Conservation (phyloP, 73 alveolate genomes). For the Blepharisma japonicum region DNA sequence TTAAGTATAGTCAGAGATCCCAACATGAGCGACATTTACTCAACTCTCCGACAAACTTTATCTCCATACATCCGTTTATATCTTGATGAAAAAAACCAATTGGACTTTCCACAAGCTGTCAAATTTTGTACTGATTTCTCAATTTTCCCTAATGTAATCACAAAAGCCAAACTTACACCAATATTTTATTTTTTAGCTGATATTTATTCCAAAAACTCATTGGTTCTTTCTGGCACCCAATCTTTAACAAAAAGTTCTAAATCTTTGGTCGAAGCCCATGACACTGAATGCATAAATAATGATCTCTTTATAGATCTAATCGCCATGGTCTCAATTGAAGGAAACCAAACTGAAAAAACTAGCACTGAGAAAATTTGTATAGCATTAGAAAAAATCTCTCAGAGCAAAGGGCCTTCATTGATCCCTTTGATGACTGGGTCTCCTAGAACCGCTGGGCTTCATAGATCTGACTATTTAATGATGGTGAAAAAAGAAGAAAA, state of each 20-base stretch:
- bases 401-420: slow-evolving; percentile 1
- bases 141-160: slow-evolving; percentile 2
- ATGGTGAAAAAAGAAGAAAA: background rate
- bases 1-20: background rate
- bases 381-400: background rate
- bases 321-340: background rate
- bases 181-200: background rate
- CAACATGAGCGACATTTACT: background rate
- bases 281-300: background rate
- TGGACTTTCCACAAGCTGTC: background rate
- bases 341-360: background rate
- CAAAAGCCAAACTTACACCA: slow-evolving; percentile 2
- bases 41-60: background rate
- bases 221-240: background rate
- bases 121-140: slow-evolving; percentile 20
- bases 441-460: background rate
- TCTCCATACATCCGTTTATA: background rate
- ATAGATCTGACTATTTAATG: background rate
- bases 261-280: background rate
- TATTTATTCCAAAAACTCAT: background rate
- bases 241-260: background rate
- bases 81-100: background rate
- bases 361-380: background rate
- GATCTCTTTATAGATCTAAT: background rate
- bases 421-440: background rate